Evolutionary conservation across 2,329 filamentous ascomycete species (phyloP), one percentile per base, ranked within the genome.

Genomic region (Colletotrichum gigasporum): DNA sequence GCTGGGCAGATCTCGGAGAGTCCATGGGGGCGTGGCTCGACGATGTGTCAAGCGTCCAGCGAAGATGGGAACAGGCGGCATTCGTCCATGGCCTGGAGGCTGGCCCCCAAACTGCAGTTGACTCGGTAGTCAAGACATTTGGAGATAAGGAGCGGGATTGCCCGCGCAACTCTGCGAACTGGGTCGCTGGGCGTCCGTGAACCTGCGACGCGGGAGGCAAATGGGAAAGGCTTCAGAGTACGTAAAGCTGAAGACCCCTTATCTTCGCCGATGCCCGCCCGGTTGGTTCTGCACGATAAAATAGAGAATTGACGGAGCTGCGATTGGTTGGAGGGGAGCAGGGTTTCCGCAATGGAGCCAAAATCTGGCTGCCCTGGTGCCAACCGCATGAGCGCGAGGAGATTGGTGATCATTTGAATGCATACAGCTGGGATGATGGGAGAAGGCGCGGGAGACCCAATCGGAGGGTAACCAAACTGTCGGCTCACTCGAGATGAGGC

Each of bases 161-260:
- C 32, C 58, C 59, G 37, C 35, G 30, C 52, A 28, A 42, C 4
- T 35, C 26, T 22, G 24, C 37, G 16, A 32, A n/a, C n/a, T n/a
- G n/a, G n/a, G n/a, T n/a, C n/a, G n/a, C n/a, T n/a, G 37, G 37
- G 26, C 22, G 59, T 59, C 54, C n/a, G 45, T 48, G 48, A 64
- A 48, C 24, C 34, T 35, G 47, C 55, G 48, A 54, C 47, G 47
- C 14, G 28, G 18, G 44, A 59, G 53, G 24, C 35, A 22, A 47
- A 41, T 8, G 5, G 8, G 32, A 24, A 47, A 56, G 12, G n/a
- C n/a, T n/a, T n/a, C n/a, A n/a, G n/a, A 24, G 18, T 53, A 52
- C 41, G 47, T 45, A 52, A 45, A 51, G 41, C 44, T 30, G 16
- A 54, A 47, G 18, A 52, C 26, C 14, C n/a, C 47, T 64, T 64